Evolutionary conservation across 306 rosid species (phyloP), one percentile per base, ranked within the genome.

Genomic region (Vicia sativa): DNA sequence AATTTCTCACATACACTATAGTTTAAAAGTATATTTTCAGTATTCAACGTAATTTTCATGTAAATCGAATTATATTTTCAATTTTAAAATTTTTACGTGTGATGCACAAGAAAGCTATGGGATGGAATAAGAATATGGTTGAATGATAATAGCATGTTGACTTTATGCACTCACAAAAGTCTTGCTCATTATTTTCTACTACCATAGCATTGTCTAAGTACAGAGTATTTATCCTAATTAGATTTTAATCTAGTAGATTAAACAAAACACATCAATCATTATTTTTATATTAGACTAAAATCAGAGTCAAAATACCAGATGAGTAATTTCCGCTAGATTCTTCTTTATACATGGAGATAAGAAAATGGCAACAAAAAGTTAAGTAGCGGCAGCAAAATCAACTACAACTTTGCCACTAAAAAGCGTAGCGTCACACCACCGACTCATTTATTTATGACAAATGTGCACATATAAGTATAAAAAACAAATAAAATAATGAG

Each of bases 281-380:
- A 26, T 12, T 25, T 23, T 54, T 19, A 54, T 12, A 55, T 55
- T 54, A 25, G 18, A 34, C 10, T 54, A 9, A 25, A 9, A 25
- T 70, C 7, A 43, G 5, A 34, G 37, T 23, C 52, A 68, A n/a
- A 56, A 15, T 52, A 52, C 9, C 58, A 52, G 18, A 11, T 14
- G 2, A 16, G 18, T 21, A 28, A 15, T 71, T 65, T 73, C 74
- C 70, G 31, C 79, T 39, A 74, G 82, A 87, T 80, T 81, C 87
- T 50, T 62, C 41, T 3, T 60, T 18, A 18, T 5, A 71, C 15
- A 56, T 19, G 60, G 29, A 73, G 74, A 70, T 19, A n/a, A 15
- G 54, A 45, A 63, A 62, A 38, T 16, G 23, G 11, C 21, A 48
- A 39, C 48, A 64, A 44, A 8, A 58, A 29, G 72, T 31, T 34